These are phyloP conservation scores for Ophiostoma populinum DNA, from an alignment of 2,329 filamentous ascomycete genomes.

Conservation along the genomic window DNA sequence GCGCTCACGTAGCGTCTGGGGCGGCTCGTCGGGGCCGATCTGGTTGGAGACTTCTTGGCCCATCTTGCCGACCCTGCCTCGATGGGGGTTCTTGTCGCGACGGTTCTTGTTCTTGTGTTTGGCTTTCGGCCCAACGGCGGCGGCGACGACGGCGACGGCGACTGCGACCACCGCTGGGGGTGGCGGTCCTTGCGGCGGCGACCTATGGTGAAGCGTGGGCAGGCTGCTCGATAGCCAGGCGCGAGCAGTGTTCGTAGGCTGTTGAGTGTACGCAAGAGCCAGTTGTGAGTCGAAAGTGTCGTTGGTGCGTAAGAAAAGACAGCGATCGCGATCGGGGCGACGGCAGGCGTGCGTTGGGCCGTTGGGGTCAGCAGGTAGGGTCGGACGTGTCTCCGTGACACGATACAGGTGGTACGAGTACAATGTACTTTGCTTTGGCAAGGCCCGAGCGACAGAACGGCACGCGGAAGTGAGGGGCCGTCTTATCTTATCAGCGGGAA, in stretches of 20 bases:
- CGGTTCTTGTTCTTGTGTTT: constrained; percentile 6
- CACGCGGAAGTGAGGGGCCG: neutral
- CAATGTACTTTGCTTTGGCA: neutral
- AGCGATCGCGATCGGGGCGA: too few relatives aligned
- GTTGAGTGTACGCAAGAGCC: too few relatives aligned
- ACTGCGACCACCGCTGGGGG: constrained; percentile 8
- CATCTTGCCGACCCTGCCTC: constrained; percentile 38
- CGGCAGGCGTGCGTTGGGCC: too few relatives aligned
- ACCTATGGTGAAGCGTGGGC: constrained; percentile 11
- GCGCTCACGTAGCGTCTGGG: constrained; percentile 49
- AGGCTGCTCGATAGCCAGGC: too few relatives aligned
- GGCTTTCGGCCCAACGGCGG: constrained; percentile 4
- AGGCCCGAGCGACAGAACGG: too few relatives aligned
- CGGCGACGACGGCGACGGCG: constrained; percentile 4
- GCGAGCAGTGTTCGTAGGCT: too few relatives aligned
- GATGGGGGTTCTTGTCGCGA: neutral
- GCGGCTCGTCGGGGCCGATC: constrained; percentile 44
- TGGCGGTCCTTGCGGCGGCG: constrained; percentile 9
- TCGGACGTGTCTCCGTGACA: too few relatives aligned
- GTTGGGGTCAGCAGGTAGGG: too few relatives aligned
- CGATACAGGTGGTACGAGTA: too few relatives aligned
- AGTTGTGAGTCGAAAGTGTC: too few relatives aligned
- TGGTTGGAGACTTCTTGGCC: constrained; percentile 64
- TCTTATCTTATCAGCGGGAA: neutral
- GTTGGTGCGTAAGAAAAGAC: too few relatives aligned